Percentiles rank a stretch among this genome's conserved stretches.
phyloP scores from a whole-genome alignment of 2,329 filamentous ascomycete species.

The Exophiala sideris region DNA sequence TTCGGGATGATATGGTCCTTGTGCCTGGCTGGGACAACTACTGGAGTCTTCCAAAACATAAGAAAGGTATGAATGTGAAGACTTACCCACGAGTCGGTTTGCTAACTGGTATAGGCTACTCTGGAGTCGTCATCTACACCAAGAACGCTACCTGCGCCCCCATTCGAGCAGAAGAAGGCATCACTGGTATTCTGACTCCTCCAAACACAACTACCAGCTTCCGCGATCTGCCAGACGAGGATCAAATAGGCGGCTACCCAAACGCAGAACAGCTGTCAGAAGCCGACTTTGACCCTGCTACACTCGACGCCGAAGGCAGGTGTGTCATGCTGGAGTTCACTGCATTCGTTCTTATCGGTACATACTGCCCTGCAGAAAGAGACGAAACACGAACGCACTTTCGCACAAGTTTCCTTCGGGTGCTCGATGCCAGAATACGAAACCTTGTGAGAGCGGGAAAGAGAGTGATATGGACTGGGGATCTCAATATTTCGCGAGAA shows the following conservation, averaged over 20 bases:
- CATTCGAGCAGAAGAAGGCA: constrained; percentile 88
- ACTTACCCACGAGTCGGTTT: constrained; percentile 1
- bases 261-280: constrained; percentile 62
- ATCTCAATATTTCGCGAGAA: constrained; percentile 74
- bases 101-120: constrained; percentile 66
- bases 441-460: constrained; percentile 80
- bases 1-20: constrained; percentile 92
- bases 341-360: constrained; percentile 87
- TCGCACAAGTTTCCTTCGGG: constrained; percentile 72
- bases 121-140: constrained; percentile 92
- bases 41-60: constrained; percentile 88
- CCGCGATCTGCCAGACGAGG: constrained; percentile 66
- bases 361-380: constrained; percentile 86
- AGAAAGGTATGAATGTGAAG: constrained; percentile 66
- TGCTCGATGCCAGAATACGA: constrained; percentile 77
- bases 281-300: constrained; percentile 61
- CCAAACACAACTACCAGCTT: constrained; percentile 70
- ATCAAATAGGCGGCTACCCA: constrained; percentile 88
- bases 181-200: constrained; percentile 74
- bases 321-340: constrained; percentile 91
- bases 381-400: constrained; percentile 82
- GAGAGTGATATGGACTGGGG: constrained; percentile 78
- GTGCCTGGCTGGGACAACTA: constrained; percentile 94
- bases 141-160: constrained; percentile 81
- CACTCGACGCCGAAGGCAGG: constrained; percentile 84